Conservation (phyloP, 2,329 filamentous ascomycete genomes). For the Phialophora macrospora region DNA sequence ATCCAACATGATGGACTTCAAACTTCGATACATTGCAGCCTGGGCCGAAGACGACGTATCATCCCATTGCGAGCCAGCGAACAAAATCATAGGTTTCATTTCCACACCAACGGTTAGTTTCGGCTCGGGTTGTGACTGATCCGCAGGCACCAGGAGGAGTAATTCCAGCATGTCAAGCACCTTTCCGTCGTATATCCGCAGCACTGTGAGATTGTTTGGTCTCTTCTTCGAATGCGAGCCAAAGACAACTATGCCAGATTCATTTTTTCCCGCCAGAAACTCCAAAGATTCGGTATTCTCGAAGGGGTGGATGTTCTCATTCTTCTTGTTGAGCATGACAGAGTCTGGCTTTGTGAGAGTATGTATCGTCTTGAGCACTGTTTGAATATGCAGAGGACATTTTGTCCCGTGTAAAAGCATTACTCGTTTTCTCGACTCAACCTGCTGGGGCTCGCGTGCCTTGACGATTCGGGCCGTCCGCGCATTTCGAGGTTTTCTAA, state of each 20-base stretch:
- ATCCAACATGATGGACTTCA: constrained; percentile 86
- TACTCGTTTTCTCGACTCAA: constrained; percentile 88
- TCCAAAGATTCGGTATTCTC: constrained; percentile 86
- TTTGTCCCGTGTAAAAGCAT: constrained; percentile 88
- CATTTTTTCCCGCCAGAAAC: constrained; percentile 97
- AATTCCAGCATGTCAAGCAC: constrained; percentile 95
- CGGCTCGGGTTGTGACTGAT: constrained; percentile 62
- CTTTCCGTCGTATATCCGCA: constrained; percentile 82
- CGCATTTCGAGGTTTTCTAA: constrained; percentile 71
- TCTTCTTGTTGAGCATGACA: constrained; percentile 97
- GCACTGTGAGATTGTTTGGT: constrained; percentile 84
- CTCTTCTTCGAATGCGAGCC: constrained; percentile 90
- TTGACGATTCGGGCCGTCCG: constrained; percentile 95
- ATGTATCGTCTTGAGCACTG: constrained; percentile 82
- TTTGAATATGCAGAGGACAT: constrained; percentile 80
- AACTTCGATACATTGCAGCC: constrained; percentile 75
- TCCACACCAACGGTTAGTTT: constrained; percentile 73
- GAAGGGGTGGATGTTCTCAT: constrained; percentile 85
- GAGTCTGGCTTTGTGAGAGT: constrained; percentile 81
- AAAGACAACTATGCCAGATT: constrained; percentile 83
- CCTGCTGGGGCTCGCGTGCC: constrained; percentile 83
- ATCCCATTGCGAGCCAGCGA: constrained; percentile 86
- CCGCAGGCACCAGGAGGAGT: constrained; percentile 73
- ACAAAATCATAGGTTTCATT: constrained; percentile 87
- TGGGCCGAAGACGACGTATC: constrained; percentile 64